A percentile compares a stretch with the other conserved stretches of the same genome.
Conservation (phyloP, 1,139 yeast genomes). For the Zygotorulaspora mrakii region DNA sequence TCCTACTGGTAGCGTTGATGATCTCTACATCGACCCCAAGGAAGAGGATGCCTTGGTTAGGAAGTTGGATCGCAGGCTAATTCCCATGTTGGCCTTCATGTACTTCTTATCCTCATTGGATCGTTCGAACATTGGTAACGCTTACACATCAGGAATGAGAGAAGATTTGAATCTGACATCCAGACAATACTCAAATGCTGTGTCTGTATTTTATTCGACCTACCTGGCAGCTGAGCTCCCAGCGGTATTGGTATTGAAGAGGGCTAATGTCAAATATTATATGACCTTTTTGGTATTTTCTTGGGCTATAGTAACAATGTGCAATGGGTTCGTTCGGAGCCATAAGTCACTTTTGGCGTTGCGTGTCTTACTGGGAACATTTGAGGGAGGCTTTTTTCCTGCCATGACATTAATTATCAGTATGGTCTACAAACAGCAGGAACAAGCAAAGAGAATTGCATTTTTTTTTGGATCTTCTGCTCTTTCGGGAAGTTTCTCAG, state of each 20-base stretch:
- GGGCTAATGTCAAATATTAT: constrained; percentile 40
- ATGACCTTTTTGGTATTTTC: constrained; percentile 38
- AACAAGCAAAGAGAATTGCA: constrained; percentile 40
- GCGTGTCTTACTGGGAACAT: constrained; percentile 46
- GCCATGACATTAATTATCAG: constrained; percentile 38
- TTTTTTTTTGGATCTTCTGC: constrained; percentile 38
- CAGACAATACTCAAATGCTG: constrained; percentile 44
- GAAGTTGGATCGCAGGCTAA: constrained; percentile 43
- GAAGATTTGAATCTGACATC: constrained; percentile 35
- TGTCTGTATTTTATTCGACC: constrained; percentile 47
- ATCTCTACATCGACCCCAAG: constrained; percentile 16
- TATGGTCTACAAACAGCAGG: constrained; percentile 38
- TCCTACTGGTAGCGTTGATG: constrained; percentile 5
- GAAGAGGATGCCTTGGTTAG: constrained; percentile 39
- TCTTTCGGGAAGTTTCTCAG: constrained; percentile 41
- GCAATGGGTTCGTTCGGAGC: constrained; percentile 42
- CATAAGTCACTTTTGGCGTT: constrained; percentile 43
- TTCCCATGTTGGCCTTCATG: constrained; percentile 47
- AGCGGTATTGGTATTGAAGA: constrained; percentile 38
- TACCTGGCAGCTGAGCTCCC: constrained; percentile 47
- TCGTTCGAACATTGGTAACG: constrained; percentile 49
- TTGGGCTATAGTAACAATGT: constrained; percentile 50
- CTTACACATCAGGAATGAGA: constrained; percentile 47
- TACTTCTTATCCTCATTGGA: constrained; percentile 49
- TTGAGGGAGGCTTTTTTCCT: constrained; percentile 53